These are phyloP conservation scores for Podosphaera xanthii DNA, from an alignment of 2,329 filamentous ascomycete species.

Conservation along the genomic window DNA sequence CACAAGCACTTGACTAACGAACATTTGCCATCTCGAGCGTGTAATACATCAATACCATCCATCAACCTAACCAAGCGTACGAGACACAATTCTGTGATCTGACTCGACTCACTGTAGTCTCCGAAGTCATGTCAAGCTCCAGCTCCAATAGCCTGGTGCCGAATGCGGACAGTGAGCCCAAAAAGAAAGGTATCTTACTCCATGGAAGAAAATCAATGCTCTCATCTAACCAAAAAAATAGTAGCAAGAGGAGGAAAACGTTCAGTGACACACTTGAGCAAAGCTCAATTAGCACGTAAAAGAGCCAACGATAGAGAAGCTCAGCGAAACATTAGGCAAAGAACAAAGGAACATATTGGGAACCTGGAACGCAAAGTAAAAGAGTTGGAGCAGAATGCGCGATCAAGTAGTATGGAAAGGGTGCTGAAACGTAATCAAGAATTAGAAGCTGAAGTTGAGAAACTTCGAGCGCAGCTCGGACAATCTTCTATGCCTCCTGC, in stretches of 20 bases:
- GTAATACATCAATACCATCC: not conserved
- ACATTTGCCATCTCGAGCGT: not conserved
- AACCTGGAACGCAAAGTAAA: conserved; percentile 14
- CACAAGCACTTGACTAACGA: not conserved
- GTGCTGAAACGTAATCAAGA: conserved; percentile 14
- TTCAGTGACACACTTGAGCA: conserved; percentile 69
- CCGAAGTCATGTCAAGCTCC: conserved; percentile 5
- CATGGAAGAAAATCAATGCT: not conserved
- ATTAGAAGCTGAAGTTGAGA: conserved; percentile 13
- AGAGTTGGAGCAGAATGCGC: conserved; percentile 8
- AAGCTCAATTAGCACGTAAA: conserved; percentile 73
- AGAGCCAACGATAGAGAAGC: conserved; percentile 79
- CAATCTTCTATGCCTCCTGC: conserved; percentile 2
- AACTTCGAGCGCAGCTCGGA: conserved; percentile 10
- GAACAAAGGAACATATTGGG: conserved; percentile 63
- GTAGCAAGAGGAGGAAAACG: conserved; percentile 29
- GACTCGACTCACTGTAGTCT: not conserved
- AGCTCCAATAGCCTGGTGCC: conserved; percentile 6
- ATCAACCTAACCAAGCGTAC: not conserved
- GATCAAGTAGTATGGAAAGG: conserved; percentile 23
- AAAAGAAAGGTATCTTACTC: conserved; percentile 6
- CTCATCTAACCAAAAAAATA: conserved; percentile 2
- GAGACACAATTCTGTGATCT: not conserved
- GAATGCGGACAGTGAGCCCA: conserved; percentile 4
- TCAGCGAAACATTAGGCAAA: conserved; percentile 66